phyloP scores from a whole-genome alignment of 139 green algal genomes.

The Astrephomene gubernaculifera region DNA sequence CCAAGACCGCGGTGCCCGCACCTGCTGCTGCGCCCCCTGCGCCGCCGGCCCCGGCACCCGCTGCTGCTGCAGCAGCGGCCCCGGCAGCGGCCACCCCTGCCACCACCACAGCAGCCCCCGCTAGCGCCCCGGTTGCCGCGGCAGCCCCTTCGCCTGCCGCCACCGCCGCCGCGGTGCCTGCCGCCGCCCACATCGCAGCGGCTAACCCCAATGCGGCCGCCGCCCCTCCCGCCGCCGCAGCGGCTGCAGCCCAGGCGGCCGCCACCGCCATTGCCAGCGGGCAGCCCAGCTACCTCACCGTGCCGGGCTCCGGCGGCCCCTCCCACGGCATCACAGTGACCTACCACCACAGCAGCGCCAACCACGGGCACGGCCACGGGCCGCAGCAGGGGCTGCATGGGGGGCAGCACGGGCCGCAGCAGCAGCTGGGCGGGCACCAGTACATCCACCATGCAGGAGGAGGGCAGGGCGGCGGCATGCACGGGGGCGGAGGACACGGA shows the following conservation, averaged over 20 bases:
- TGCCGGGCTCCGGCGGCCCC: not conserved
- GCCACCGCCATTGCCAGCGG: not conserved
- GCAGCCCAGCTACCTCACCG: conserved; percentile 9
- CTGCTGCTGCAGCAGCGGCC: not conserved
- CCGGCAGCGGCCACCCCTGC: not conserved
- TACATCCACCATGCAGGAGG: not conserved
- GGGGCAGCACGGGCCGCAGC: no score
- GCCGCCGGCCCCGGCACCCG: not conserved
- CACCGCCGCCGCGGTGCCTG: not conserved
- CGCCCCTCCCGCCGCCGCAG: not conserved
- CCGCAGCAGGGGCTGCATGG: not conserved
- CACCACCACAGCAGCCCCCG: not conserved
- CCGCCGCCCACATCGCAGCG: not conserved
- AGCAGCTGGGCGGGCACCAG: no score
- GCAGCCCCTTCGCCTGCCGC: not conserved
- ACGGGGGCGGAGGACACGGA: not conserved
- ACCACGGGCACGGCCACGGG: not conserved
- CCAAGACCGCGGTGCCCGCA: not conserved
- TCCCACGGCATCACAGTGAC: not conserved
- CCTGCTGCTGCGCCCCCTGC: not conserved
- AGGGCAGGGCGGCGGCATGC: not conserved
- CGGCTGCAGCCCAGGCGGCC: conserved; percentile 17
- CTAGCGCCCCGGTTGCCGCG: not conserved
- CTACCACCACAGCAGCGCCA: conserved; percentile 15
- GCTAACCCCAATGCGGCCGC: not conserved